A percentile compares a stretch with the other conserved stretches of the same genome.
Evolutionary conservation across 2,329 filamentous ascomycete species (phyloP).

Genomic region (Cladophialophora carrionii): DNA sequence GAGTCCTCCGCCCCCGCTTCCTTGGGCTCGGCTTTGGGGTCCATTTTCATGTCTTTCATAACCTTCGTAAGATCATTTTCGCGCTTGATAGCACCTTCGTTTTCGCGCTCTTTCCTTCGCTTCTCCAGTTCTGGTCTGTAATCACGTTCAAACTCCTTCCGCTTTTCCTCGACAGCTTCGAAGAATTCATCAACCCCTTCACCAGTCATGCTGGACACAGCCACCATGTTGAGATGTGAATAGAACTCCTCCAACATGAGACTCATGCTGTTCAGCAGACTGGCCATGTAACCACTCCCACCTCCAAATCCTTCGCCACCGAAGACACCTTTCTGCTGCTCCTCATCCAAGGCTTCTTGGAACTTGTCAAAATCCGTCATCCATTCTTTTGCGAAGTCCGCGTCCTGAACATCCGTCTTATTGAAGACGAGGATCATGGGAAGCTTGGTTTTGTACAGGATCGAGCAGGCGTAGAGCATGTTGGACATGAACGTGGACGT

Average conservation of each 20-base stretch:
- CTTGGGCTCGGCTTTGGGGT: conserved; percentile 36
- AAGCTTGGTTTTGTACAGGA: conserved; percentile 96
- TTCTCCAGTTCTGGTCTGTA: conserved; percentile 91
- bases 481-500: conserved; percentile 99
- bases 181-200: conserved; percentile 94
- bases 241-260: conserved; percentile 98
- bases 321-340: conserved; percentile 77
- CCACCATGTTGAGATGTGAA: conserved; percentile 87
- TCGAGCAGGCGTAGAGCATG: conserved; percentile 98
- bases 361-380: conserved; percentile 99
- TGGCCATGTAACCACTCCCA: conserved; percentile 95
- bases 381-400: conserved; percentile 93
- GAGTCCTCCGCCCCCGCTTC: conserved; percentile 52
- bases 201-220: conserved; percentile 89
- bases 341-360: conserved; percentile 77
- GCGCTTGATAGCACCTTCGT: conserved; percentile 69
- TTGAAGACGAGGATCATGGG: conserved; percentile 99
- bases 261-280: conserved; percentile 95
- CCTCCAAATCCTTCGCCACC: conserved; percentile 72
- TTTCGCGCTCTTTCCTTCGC: conserved; percentile 73
- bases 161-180: conserved; percentile 81
- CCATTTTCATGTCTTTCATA: conserved; percentile 86
- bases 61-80: conserved; percentile 86
- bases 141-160: conserved; percentile 82
- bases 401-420: conserved; percentile 94